These are phyloP conservation scores for Cordyceps javanica DNA, from an alignment of 2,329 filamentous ascomycete species.

Conservation along the genomic window DNA sequence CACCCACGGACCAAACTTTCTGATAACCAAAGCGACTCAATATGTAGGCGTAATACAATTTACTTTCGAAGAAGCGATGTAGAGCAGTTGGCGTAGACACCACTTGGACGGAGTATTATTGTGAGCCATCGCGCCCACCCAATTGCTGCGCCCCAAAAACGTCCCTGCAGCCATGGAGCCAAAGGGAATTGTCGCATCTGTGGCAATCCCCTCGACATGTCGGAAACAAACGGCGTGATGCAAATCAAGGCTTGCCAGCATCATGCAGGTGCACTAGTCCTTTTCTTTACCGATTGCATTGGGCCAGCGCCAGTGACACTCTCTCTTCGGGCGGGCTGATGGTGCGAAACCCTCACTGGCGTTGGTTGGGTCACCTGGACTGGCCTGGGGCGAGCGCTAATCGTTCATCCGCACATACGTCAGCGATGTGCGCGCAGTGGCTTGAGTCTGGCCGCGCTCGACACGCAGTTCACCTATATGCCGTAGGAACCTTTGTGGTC, in stretches of 20 bases:
- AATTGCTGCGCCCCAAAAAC: constrained; percentile 1
- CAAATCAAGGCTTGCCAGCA: background rate
- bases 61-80: too few species aligned
- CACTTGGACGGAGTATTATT: background rate
- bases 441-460: background rate
- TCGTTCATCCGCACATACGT: background rate
- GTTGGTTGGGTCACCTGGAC: background rate
- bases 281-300: background rate
- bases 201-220: background rate
- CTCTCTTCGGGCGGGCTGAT: background rate
- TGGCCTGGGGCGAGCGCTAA: constrained; percentile 7
- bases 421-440: background rate
- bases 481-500: background rate
- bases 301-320: background rate
- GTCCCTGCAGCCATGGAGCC: background rate
- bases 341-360: background rate
- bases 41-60: too few species aligned
- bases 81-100: background rate
- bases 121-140: background rate
- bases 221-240: background rate
- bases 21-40: background rate
- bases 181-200: background rate
- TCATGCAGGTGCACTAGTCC: background rate
- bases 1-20: too few species aligned
- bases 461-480: too few species aligned